Evolutionary conservation across 495 filamentous ascomycete genomes (phyloP).

Genomic region (Poronia punctata): DNA sequence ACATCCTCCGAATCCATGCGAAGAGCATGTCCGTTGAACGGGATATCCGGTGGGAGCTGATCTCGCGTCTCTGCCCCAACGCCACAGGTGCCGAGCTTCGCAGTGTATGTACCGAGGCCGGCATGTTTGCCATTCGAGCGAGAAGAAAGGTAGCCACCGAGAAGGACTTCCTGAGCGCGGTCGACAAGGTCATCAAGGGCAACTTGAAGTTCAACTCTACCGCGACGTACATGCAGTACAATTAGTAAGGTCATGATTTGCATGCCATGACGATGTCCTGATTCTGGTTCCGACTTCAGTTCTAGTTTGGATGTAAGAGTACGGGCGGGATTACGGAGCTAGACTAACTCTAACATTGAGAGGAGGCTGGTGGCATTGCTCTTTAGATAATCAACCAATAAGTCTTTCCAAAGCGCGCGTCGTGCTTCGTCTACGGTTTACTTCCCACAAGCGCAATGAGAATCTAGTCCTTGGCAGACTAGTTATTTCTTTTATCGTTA

Average conservation of each 20-base stretch:
- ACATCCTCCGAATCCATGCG: slow-evolving; percentile 95
- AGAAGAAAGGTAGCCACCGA: slow-evolving; percentile 96
- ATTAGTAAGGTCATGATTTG: slow-evolving; percentile 57
- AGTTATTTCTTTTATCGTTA: too few relatives aligned
- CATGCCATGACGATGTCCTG: too few relatives aligned
- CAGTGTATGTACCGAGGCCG: slow-evolving; percentile 97
- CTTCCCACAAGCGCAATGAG: too few relatives aligned
- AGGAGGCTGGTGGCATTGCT: slow-evolving; percentile 3
- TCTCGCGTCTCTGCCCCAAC: slow-evolving; percentile 93
- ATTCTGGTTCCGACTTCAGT: not conserved
- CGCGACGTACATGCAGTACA: slow-evolving; percentile 98
- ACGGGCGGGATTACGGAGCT: slow-evolving; percentile 4
- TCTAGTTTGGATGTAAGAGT: slow-evolving; percentile 15
- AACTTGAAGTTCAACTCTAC: slow-evolving; percentile 99
- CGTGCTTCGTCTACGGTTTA: too few relatives aligned
- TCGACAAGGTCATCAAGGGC: slow-evolving; percentile 99
- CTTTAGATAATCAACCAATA: slow-evolving; percentile 11
- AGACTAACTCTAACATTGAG: not conserved
- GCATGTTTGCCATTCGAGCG: slow-evolving; percentile 97
- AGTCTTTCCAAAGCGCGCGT: too few relatives aligned
- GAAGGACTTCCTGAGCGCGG: slow-evolving; percentile 96
- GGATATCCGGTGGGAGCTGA: slow-evolving; percentile 97
- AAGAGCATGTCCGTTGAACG: slow-evolving; percentile 99
- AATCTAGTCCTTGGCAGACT: too few relatives aligned
- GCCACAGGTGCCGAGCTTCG: slow-evolving; percentile 89